phyloP scores from a whole-genome alignment of 257 asterid genomes.

The Nicotiana tomentosiformis region DNA sequence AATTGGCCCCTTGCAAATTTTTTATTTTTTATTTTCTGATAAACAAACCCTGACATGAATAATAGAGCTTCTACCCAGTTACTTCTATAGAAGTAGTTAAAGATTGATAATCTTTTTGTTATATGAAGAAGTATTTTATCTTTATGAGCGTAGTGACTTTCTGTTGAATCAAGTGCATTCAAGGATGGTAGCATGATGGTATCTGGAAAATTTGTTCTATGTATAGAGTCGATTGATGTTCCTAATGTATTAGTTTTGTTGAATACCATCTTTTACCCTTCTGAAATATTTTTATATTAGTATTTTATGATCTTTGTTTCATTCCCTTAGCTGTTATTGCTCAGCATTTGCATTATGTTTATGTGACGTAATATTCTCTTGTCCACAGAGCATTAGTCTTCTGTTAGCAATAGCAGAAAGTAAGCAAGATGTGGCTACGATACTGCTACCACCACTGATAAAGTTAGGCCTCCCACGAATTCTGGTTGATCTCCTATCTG shows the following conservation, averaged over 20 bases:
- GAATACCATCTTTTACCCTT: background rate
- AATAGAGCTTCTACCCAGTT: background rate
- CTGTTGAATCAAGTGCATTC: background rate
- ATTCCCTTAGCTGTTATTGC: background rate
- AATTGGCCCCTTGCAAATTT: background rate
- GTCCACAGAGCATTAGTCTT: conserved; percentile 69
- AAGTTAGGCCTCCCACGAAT: conserved; percentile 55
- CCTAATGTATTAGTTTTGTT: background rate
- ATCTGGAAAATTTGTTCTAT: background rate
- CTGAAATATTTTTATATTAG: background rate
- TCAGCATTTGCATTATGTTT: conserved; percentile 14
- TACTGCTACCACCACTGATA: conserved; percentile 62
- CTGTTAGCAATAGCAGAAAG: conserved; percentile 63
- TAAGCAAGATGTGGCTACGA: conserved; percentile 43
- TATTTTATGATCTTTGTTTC: background rate
- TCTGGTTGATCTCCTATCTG: conserved; percentile 62
- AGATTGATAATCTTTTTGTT: background rate
- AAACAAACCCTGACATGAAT: background rate
- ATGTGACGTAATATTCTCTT: conserved; percentile 14
- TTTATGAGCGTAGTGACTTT: background rate
- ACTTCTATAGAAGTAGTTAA: background rate
- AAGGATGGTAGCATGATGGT: background rate
- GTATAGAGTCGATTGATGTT: background rate
- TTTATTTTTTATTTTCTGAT: background rate
- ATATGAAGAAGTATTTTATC: background rate